Evolutionary conservation across 192 early-diverging fungal species (phyloP), one percentile per base, ranked within the genome.

Genomic region (Linnemannia exigua): DNA sequence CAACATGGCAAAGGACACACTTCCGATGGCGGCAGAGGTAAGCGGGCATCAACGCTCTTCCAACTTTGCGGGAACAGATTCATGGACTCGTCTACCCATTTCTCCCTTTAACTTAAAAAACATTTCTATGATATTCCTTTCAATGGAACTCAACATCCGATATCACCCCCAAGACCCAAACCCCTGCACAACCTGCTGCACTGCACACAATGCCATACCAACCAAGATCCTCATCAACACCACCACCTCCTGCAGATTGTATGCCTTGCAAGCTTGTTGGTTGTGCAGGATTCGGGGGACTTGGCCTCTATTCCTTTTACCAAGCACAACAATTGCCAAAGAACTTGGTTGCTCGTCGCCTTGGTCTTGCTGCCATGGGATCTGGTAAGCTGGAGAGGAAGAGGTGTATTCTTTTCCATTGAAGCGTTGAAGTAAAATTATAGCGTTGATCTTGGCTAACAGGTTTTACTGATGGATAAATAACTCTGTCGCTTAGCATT

Each of bases 311-410:
- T 31, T 86, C 84, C 5, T 86, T 79, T 38, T 86, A 86, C 38
- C 78, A 86, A n/a, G 84, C 84, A 0, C 67, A 79, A 20, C 74
- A 80, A 76, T n/a, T 86, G 48, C 84, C 84, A n/a, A 80, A 76
- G 68, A 80, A 31, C 20, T 74, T 73, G 1, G 75, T 80, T 14
- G 33, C 84, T 1, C 74, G 78, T 3, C 66, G 84, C 61, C 54
- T 86, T 17, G 78, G 78, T 20, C 74, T 80, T 9, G 70, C 70
- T 44, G 74, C 76, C 70, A 73, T 86, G 77, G 84, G 84, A 58
- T 72, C 84, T 35, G 81, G 81, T 78, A 83, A 44, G 67, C 36
- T 9, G 9, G 9, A 44, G 11, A 11, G 17, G 5, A 22, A 19
- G 7, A n/a, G n/a, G n/a, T 31, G 22, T 5, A 28, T 25, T 15